A percentile compares a stretch with the other conserved stretches of the same genome.
Conservation (phyloP, 257 asterid species). For the Agastache rugosa region DNA sequence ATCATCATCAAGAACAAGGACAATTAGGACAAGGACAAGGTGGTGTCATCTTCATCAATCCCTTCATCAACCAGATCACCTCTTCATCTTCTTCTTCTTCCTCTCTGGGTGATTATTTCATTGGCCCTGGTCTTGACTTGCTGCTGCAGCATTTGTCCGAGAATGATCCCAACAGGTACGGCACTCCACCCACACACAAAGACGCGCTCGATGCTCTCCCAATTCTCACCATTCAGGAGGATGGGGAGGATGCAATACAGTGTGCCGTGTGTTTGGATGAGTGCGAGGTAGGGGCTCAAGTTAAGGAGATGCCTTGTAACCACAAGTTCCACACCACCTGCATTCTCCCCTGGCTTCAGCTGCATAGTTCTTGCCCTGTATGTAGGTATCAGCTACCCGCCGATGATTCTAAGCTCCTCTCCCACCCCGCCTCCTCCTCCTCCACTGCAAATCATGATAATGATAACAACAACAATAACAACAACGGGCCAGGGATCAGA, state of each 20-base stretch:
- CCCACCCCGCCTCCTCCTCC: conserved; percentile 3
- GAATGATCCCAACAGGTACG: conserved; percentile 75
- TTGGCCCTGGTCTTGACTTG: conserved; percentile 78
- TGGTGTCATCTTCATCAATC: conserved; percentile 66
- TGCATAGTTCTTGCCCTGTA: conserved; percentile 87
- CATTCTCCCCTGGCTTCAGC: conserved; percentile 83
- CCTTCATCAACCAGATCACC: conserved; percentile 56
- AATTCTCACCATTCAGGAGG: conserved; percentile 47
- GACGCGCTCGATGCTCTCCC: conserved; percentile 77
- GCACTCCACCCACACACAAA: conserved; percentile 80
- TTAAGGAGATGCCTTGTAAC: conserved; percentile 84
- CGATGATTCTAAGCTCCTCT: conserved; percentile 58
- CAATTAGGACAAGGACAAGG: conserved; percentile 29
- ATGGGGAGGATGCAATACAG: conserved; percentile 34
- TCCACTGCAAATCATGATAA: not conserved
- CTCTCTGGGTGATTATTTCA: conserved; percentile 64
- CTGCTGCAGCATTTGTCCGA: conserved; percentile 81
- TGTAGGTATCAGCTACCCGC: conserved; percentile 76
- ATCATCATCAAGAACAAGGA: too few relatives aligned
- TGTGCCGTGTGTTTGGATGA: conserved; percentile 86
- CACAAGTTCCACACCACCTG: conserved; percentile 77
- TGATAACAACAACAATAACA: not conserved
- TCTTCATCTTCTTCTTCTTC: not conserved
- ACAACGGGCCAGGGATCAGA: not conserved
- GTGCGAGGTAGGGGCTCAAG: conserved; percentile 64